Base-by-base conservation (phyloP, 257 asterid species). In the Knoxia roxburghii region DNA sequence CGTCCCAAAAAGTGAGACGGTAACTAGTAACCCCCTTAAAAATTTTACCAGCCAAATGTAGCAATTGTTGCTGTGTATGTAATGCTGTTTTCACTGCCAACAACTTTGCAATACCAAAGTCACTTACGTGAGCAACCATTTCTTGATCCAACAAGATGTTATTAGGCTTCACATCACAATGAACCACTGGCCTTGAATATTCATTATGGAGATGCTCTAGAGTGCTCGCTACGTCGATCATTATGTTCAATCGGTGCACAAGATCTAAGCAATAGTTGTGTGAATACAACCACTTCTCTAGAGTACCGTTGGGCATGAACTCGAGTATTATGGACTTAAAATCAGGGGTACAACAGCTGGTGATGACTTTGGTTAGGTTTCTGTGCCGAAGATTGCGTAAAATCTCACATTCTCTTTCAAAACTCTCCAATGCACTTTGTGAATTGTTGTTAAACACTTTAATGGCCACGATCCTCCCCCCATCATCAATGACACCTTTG, bases 361-460 rank as follows among this genome's bases (percentile, higher is more conserved):
- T 46, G 6, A 46, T 46, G 4, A 46, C 51, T 15, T 46, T 46
- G 2, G 51, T 46, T 4, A 46, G 51, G 51, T 46, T 46, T 46
- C 51, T 13, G 6, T 46, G 54, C 8, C 54, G 54, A 49, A 49
- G 23, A 20, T 20, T 49, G 26, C 54, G 54, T 20, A 49, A 20
- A 0, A 49, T 10, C 11, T 49, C 54, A 49, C 54, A 49, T 49
- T 49, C 54, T 49, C 0, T 49, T 5, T 43, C 49, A 43, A 43
- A 43, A 43, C 49, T 43, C 49, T 43, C 10, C 10, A 43, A 60
- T 43, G 49, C 49, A 3, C 9, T 12, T 43, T 43, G 49, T 29
- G 27, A 56, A 69, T 60, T 60, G 50, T n/a, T n/a, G n/a, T n/a
- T n/a, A n/a, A 69, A 59, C 39, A 59, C 68, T 54, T 69, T 69